Percentiles rank a stretch among this genome's conserved stretches.
Evolutionary conservation across 2,329 filamentous ascomycete species (phyloP).

Genomic region (Ceratocystis ficicola): DNA sequence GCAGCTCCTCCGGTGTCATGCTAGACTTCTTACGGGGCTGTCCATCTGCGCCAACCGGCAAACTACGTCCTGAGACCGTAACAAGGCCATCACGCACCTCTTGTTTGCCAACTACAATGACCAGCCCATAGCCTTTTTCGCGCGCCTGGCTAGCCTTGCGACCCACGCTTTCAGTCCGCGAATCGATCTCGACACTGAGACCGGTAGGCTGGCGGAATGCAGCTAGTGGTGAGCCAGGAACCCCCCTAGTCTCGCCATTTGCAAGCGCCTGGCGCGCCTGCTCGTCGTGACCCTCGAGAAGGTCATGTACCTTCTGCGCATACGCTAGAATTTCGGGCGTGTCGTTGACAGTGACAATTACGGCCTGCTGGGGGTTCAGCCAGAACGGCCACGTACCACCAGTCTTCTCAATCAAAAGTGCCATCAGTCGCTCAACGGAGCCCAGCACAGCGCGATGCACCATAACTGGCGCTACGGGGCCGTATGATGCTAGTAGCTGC

Average conservation of each 20-base stretch:
- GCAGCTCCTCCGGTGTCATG: slow-evolving; percentile 36
- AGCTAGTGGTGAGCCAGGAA: slow-evolving; percentile 25
- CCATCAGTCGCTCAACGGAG: slow-evolving; percentile 74
- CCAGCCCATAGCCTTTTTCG: slow-evolving; percentile 56
- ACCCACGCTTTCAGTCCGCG: slow-evolving; percentile 46
- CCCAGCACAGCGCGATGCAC: slow-evolving; percentile 77
- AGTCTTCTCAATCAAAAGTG: slow-evolving; percentile 72
- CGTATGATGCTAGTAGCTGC: slow-evolving; percentile 38
- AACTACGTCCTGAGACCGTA: slow-evolving; percentile 34
- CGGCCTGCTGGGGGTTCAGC: slow-evolving; percentile 68
- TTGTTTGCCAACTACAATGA: slow-evolving; percentile 58
- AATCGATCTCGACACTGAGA: slow-evolving; percentile 59
- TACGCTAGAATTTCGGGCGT: slow-evolving; percentile 41
- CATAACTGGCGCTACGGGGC: slow-evolving; percentile 58
- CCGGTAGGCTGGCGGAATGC: slow-evolving; percentile 44
- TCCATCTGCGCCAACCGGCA: slow-evolving; percentile 25
- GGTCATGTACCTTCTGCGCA: slow-evolving; percentile 37
- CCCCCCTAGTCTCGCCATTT: slow-evolving; percentile 23
- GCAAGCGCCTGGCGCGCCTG: slow-evolving; percentile 23
- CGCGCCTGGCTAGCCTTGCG: slow-evolving; percentile 65
- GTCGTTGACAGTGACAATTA: slow-evolving; percentile 61
- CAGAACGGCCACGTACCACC: slow-evolving; percentile 75
- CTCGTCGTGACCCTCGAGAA: slow-evolving; percentile 33
- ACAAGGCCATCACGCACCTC: slow-evolving; percentile 50
- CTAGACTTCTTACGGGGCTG: slow-evolving; percentile 29